phyloP scores from a whole-genome alignment of 129 eudicot species.

The Dittrichia graveolens region DNA sequence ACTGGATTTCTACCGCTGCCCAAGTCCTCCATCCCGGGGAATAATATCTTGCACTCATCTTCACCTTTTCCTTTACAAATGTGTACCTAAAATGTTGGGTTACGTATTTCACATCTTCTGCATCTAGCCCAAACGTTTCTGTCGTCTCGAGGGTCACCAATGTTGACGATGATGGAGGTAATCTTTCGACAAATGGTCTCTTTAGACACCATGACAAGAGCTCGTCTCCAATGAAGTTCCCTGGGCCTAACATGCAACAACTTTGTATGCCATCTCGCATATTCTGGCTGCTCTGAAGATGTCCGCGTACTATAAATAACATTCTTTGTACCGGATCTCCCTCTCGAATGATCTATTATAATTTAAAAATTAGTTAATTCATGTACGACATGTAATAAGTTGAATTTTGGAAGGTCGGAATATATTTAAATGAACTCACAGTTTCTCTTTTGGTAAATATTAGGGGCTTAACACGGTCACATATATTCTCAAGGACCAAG shows the following conservation, averaged over 20 bases:
- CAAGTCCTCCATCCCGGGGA: constrained; percentile 97
- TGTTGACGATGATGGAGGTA: constrained; percentile 80
- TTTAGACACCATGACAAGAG: constrained; percentile 84
- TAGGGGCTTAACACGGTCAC: constrained; percentile 88
- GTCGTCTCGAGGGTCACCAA: constrained; percentile 77
- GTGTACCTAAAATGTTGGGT: constrained; percentile 91
- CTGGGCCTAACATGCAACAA: constrained; percentile 89
- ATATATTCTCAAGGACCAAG: constrained; percentile 82
- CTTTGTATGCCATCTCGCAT: constrained; percentile 72
- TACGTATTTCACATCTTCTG: constrained; percentile 81
- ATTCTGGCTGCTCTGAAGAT: constrained; percentile 79
- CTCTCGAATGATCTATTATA: constrained; percentile 56
- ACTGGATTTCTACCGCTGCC: constrained; percentile 85
- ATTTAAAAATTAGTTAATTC: not conserved
- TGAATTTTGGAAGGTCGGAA: not conserved
- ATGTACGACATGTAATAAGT: not conserved
- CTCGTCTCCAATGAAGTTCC: constrained; percentile 90
- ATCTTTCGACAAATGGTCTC: constrained; percentile 66
- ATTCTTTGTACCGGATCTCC: constrained; percentile 85
- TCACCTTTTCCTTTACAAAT: constrained; percentile 73
- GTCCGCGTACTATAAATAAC: constrained; percentile 88
- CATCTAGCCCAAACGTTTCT: constrained; percentile 80
- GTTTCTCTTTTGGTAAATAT: constrained; percentile 87
- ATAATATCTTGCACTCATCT: constrained; percentile 80
- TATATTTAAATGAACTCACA: constrained; percentile 38